These are phyloP conservation scores for Fonsecaea erecta DNA, from an alignment of 2,329 filamentous ascomycete species.

Conservation along the genomic window DNA sequence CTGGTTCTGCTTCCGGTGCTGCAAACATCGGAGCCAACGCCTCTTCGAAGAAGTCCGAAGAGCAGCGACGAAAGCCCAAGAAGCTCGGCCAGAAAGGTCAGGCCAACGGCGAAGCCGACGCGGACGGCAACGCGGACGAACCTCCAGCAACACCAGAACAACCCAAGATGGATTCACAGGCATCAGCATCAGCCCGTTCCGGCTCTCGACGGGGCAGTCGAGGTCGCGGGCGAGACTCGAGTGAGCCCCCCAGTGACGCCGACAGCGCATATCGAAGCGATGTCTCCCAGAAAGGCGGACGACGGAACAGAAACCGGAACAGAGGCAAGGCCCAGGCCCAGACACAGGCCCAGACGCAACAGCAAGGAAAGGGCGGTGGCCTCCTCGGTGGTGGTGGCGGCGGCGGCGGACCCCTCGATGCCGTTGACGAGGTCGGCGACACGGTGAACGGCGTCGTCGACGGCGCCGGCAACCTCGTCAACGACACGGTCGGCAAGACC, in stretches of 20 bases:
- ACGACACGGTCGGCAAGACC: conserved; percentile 56
- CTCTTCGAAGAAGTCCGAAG: conserved; percentile 41
- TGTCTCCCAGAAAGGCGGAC: conserved; percentile 54
- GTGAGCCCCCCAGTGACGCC: conserved; percentile 50
- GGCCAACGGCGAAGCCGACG: conserved; percentile 34
- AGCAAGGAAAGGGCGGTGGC: conserved; percentile 49
- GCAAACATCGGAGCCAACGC: conserved; percentile 39
- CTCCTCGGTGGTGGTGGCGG: conserved; percentile 39
- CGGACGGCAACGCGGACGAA: conserved; percentile 22
- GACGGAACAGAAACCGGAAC: conserved; percentile 59
- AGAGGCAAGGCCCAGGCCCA: conserved; percentile 46
- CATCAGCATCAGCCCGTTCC: conserved; percentile 29
- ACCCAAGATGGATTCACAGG: conserved; percentile 33
- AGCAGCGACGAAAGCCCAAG: conserved; percentile 40
- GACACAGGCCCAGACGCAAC: conserved; percentile 50
- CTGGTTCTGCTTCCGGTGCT: conserved; percentile 43
- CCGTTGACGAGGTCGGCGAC: conserved; percentile 63
- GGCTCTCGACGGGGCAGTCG: conserved; percentile 37
- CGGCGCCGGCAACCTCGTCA: conserved; percentile 59
- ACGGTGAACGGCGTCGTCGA: conserved; percentile 50
- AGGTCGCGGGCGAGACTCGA: conserved; percentile 48
- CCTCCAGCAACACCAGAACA: conserved; percentile 32
- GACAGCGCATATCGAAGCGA: conserved; percentile 61
- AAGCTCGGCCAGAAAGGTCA: conserved; percentile 37
- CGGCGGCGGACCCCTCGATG: conserved; percentile 55